Percentiles rank a stretch among this genome's conserved stretches.
Conservation (phyloP, 371 early-diverging fungal genomes). For the Apophysomyces ossiformis region DNA sequence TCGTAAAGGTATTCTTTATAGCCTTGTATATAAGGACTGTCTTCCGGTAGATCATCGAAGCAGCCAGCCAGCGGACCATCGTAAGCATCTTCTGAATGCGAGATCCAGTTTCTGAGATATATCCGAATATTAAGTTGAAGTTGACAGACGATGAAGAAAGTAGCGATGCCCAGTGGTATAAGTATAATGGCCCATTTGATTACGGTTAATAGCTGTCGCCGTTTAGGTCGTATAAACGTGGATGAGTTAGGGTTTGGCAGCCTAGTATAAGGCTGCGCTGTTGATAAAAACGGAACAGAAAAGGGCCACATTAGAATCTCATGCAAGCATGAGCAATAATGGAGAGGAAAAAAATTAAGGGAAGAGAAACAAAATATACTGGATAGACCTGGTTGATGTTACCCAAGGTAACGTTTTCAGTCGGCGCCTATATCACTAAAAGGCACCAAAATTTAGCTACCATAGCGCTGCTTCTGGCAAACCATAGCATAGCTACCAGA, state of each 20-base stretch:
- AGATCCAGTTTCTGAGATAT: constrained; percentile 58
- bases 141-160: constrained; percentile 48
- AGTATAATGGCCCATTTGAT: constrained; percentile 33
- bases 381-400: neutral
- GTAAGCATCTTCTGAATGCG: constrained; percentile 50
- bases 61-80: constrained; percentile 47
- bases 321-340: neutral
- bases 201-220: constrained; percentile 33
- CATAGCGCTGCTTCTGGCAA: no score
- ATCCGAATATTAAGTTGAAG: constrained; percentile 55
- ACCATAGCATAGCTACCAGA: no score
- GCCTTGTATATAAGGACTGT: constrained; percentile 43
- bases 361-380: neutral
- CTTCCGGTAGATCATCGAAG: constrained; percentile 42
- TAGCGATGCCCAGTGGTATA: constrained; percentile 19
- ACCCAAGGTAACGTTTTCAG: no score
- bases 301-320: neutral
- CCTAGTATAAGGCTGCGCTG: constrained; percentile 2
- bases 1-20: constrained; percentile 38
- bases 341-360: neutral
- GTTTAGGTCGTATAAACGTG: constrained; percentile 38
- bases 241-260: constrained; percentile 22
- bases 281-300: neutral
- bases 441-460: no score
- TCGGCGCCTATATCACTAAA: no score